Evolutionary conservation across 2,329 filamentous ascomycete species (phyloP), one percentile per base, ranked within the genome.

Genomic region (Colletotrichum sidae): DNA sequence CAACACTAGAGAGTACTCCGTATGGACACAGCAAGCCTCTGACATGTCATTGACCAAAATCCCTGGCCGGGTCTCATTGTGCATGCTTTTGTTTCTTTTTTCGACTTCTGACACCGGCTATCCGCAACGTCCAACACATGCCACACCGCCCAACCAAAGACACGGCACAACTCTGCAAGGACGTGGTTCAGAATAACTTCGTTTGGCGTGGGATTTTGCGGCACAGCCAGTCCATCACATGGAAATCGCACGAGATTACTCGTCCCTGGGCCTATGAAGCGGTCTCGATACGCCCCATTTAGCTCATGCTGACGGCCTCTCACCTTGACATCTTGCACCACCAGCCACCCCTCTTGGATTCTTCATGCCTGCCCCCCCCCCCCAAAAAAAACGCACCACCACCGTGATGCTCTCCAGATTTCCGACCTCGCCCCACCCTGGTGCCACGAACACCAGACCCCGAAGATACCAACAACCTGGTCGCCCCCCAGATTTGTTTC

Each of bases 381-480:
- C 42, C n/a, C n/a, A n/a, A n/a, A n/a, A 10, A 12, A 33, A 45
- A 57, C 52, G 46, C 63, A 66, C 54, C 63, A 63, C 62, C 52
- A 56, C 15, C 33, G 49, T 35, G 61, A 55, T 62, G 46, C 52
- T 57, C 63, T 65, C 58, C 63, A 63, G 58, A 57, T 57, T 63
- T 54, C 46, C 41, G 15, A 49, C 57, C 47, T 47, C 42, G 39
- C 58, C 59, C 63, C 63, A 57, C 58, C 15, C 15, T 41, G 38
- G 35, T 42, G 47, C 52, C 58, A 62, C n/a, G 46, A 52, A 61
- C 15, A 65, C 35, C 62, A 62, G 39, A 39, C 41, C 44, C 54
- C 62, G 33, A 50, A 59, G 46, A 60, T 66, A 63, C 63, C 63
- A 47, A 58, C 58, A 57, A 63, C 41, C 37, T 54, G 63, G 63